These are phyloP conservation scores for Suhomyces faveliae DNA, from an alignment of 805 yeast species.

Conservation along the genomic window DNA sequence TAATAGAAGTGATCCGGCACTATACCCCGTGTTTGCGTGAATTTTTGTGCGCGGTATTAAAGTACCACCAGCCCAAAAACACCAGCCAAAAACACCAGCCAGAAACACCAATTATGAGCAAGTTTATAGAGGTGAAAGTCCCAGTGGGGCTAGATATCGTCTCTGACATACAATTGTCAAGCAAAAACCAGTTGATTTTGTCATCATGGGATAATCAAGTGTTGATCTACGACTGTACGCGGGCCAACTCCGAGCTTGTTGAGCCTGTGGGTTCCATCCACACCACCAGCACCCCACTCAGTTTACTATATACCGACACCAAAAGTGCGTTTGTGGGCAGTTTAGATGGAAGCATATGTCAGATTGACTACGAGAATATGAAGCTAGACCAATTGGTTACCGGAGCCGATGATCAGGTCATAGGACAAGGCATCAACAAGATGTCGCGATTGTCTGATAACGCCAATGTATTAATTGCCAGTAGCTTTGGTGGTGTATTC, in stretches of 20 bases:
- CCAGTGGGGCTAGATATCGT: conserved; percentile 39
- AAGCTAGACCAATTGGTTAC: background rate
- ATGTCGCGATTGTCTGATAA: conserved; percentile 10
- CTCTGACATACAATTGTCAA: conserved; percentile 43
- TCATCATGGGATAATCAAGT: conserved; percentile 60
- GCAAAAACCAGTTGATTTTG: conserved; percentile 40
- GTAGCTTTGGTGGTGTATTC: conserved; percentile 61
- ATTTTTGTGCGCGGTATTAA: background rate
- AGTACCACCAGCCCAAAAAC: background rate
- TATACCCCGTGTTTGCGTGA: too few species aligned
- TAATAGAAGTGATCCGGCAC: too few species aligned
- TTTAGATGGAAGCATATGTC: conserved; percentile 53
- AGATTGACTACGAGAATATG: conserved; percentile 46
- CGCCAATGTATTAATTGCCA: conserved; percentile 36
- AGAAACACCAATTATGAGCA: conserved; percentile 2
- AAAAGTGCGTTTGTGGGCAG: conserved; percentile 46
- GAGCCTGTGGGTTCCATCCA: conserved; percentile 8
- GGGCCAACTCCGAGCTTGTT: background rate
- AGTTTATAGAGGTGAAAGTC: conserved; percentile 17
- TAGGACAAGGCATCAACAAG: conserved; percentile 17
- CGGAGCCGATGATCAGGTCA: background rate
- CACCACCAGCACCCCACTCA: conserved; percentile 23
- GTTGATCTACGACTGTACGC: conserved; percentile 39
- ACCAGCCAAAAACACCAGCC: too few species aligned
- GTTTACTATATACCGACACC: conserved; percentile 26